These are phyloP conservation scores for Kokia cookei DNA, from an alignment of 441 rosid species.

Conservation along the genomic window DNA sequence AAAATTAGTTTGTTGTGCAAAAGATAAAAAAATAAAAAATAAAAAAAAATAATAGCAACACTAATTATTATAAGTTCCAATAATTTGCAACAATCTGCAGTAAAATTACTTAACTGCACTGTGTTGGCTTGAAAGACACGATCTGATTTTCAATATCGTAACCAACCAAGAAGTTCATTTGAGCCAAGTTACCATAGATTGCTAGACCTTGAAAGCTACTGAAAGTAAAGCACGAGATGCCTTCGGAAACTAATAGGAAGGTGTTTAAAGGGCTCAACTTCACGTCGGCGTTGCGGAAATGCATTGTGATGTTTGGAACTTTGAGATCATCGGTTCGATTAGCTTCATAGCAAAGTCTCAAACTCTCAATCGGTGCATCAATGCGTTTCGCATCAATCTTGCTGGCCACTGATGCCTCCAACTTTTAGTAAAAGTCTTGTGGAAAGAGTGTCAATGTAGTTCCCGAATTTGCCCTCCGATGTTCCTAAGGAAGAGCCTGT, in stretches of 20 bases:
- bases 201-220: background rate
- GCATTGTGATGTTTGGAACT: slow-evolving; percentile 29
- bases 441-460: slow-evolving; percentile 35
- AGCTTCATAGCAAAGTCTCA: slow-evolving; percentile 26
- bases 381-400: slow-evolving; percentile 8
- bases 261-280: slow-evolving; percentile 12
- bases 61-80: background rate
- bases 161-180: background rate
- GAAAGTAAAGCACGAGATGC: slow-evolving; percentile 19
- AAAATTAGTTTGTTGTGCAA: background rate
- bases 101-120: background rate
- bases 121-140: background rate
- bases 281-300: slow-evolving; percentile 38
- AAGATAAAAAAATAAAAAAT: background rate
- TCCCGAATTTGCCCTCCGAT: slow-evolving; percentile 35
- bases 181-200: background rate
- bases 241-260: slow-evolving; percentile 14
- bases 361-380: background rate
- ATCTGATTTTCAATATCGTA: background rate
- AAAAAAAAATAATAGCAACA: background rate
- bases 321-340: background rate
- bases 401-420: slow-evolving; percentile 17
- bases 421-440: background rate
- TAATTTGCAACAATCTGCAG: too few relatives aligned
- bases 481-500: background rate